phyloP scores from a whole-genome alignment of 1,284 basidiomycete species.

The Hemileccinum hortonii region DNA sequence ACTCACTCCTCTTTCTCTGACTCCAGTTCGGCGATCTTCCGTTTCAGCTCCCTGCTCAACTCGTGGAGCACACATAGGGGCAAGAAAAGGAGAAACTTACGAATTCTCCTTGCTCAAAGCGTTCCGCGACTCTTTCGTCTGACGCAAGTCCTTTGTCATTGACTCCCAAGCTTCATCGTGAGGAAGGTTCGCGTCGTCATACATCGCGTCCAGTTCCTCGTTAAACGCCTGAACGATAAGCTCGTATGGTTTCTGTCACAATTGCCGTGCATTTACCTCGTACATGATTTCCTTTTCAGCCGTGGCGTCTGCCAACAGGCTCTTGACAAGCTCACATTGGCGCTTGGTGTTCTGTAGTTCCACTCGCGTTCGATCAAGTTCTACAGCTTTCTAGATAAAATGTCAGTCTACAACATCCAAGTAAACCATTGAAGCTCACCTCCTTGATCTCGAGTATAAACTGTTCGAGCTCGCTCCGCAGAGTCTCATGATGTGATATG shows the following conservation, averaged over 20 bases:
- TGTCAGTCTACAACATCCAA: neutral
- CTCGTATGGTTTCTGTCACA: slow-evolving; percentile 4
- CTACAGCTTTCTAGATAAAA: slow-evolving; percentile 47
- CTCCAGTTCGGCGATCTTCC: slow-evolving; percentile 69
- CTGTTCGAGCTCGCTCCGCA: slow-evolving; percentile 49
- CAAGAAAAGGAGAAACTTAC: slow-evolving; percentile 42
- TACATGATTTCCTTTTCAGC: slow-evolving; percentile 89
- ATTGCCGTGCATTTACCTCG: slow-evolving; percentile 53
- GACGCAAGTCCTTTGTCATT: slow-evolving; percentile 67
- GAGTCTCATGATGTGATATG: slow-evolving; percentile 48
- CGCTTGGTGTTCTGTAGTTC: slow-evolving; percentile 70
- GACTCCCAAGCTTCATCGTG: slow-evolving; percentile 76
- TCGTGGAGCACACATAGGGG: slow-evolving; percentile 4
- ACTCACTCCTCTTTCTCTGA: slow-evolving; percentile 78
- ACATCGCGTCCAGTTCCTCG: slow-evolving; percentile 88
- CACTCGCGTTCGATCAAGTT: slow-evolving; percentile 58
- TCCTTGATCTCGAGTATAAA: slow-evolving; percentile 55
- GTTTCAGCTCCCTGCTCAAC: slow-evolving; percentile 60
- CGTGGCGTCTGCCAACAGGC: slow-evolving; percentile 71
- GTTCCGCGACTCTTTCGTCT: slow-evolving; percentile 77
- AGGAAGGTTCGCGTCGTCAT: slow-evolving; percentile 74
- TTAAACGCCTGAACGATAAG: slow-evolving; percentile 72
- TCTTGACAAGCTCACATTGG: slow-evolving; percentile 75
- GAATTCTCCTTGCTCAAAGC: slow-evolving; percentile 72
- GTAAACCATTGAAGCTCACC: slow-evolving; percentile 37